phyloP scores from a whole-genome alignment of 2,329 filamentous ascomycete genomes.

The Magnaporthiopsis poae region DNA sequence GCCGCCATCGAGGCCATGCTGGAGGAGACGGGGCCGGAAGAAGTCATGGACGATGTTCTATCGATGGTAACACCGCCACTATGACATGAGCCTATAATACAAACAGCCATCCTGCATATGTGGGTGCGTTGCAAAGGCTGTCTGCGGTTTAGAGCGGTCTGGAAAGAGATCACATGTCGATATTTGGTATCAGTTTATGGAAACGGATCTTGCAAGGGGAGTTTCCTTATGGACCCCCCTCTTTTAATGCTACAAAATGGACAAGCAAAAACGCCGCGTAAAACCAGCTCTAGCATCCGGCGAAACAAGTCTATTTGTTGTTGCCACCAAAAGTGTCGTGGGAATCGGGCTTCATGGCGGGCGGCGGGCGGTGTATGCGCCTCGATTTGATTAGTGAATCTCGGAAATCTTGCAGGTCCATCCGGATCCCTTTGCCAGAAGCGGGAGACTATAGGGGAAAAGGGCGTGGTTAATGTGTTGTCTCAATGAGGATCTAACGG shows the following conservation, averaged over 20 bases:
- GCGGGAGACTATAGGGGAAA: slow-evolving; percentile 56
- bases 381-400: slow-evolving; percentile 37
- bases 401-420: slow-evolving; percentile 83
- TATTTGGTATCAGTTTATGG: not conserved
- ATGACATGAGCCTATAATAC: slow-evolving; percentile 16
- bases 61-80: slow-evolving; percentile 45
- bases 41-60: slow-evolving; percentile 56
- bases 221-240: not conserved
- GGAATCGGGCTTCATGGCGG: not conserved
- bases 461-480: slow-evolving; percentile 25
- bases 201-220: not conserved
- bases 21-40: slow-evolving; percentile 49
- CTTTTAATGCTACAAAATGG: not conserved
- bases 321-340: not conserved
- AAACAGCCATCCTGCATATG: not conserved
- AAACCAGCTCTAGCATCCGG: not conserved
- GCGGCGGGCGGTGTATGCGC: not conserved
- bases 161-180: not conserved
- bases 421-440: slow-evolving; percentile 70
- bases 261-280: not conserved
- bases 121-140: not conserved
- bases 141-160: not conserved
- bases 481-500: not conserved
- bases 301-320: not conserved
- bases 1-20: slow-evolving; percentile 59